Evolutionary conservation across 208 protist species (phyloP).

Genomic region (Acanthamoeba culbertsoni): DNA sequence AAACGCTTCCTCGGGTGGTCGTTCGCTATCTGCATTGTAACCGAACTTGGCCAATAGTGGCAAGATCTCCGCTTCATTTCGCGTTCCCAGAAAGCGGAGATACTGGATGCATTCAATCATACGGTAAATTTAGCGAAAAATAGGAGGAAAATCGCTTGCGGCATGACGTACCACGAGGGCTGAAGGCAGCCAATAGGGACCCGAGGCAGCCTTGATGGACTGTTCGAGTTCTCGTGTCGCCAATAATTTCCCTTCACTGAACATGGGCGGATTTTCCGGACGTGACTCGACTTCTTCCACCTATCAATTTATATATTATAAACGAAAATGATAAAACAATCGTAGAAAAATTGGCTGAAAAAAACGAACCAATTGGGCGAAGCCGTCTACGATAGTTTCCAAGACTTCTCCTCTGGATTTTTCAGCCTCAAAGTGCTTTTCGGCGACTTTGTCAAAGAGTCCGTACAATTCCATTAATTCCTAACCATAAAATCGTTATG

Average conservation of each 20-base stretch:
- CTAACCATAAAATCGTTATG: not conserved
- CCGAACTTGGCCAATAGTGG: not conserved
- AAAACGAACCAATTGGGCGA: not conserved
- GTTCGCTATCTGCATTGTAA: not conserved
- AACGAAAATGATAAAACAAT: no score
- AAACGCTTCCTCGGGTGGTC: not conserved
- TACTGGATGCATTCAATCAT: not conserved
- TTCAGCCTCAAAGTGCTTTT: not conserved
- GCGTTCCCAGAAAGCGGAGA: not conserved
- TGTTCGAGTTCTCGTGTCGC: not conserved
- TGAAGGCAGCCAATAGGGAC: not conserved
- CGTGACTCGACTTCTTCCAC: not conserved
- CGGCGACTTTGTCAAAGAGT: conserved; percentile 32
- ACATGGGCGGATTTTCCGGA: not conserved
- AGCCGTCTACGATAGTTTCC: not conserved
- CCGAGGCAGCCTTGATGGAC: not conserved
- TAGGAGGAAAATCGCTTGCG: not conserved
- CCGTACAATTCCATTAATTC: not conserved
- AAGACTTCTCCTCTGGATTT: not conserved
- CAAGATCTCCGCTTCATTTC: not conserved
- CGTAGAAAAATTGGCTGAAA: not conserved
- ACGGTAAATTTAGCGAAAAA: no score
- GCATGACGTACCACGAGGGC: not conserved
- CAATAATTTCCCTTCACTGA: conserved; percentile 9
- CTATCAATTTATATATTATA: not conserved